Evolutionary conservation across 169 alveolate genomes (phyloP).

Genomic region (Eimeria praecox): DNA sequence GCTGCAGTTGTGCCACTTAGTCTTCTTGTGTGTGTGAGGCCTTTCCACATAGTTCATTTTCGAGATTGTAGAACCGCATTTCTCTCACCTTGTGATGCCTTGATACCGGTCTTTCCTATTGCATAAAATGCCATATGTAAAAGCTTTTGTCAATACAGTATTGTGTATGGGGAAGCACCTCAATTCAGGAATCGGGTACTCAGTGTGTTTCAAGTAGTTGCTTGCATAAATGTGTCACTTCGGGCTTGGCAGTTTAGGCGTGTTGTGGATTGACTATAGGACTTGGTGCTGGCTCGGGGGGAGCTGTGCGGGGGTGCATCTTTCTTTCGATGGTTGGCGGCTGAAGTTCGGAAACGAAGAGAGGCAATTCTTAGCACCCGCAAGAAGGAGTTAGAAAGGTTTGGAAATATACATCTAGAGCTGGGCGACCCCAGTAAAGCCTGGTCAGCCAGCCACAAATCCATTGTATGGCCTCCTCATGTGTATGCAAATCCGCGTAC

Average conservation of each 20-base stretch:
- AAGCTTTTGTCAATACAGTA: too few species aligned
- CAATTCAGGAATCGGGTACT: too few species aligned
- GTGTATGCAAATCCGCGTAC: not conserved
- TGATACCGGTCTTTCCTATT: too few species aligned
- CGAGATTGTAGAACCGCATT: not conserved
- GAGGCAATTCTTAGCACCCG: conserved; percentile 51
- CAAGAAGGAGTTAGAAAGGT: conserved; percentile 45
- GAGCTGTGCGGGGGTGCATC: conserved; percentile 69
- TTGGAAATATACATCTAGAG: conserved; percentile 56
- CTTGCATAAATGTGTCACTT: not conserved
- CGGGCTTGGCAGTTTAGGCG: not conserved
- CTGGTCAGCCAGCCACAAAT: not conserved
- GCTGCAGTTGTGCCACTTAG: not conserved
- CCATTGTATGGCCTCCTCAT: not conserved
- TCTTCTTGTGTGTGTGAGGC: not conserved
- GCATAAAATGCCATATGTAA: too few species aligned
- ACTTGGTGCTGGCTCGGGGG: conserved; percentile 26
- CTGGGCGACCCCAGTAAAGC: conserved; percentile 63
- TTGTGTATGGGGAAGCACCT: not conserved
- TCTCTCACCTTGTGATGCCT: not conserved
- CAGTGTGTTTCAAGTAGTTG: not conserved
- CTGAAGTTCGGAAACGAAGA: conserved; percentile 50
- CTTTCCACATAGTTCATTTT: too few species aligned
- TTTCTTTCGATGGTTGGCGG: conserved; percentile 55
- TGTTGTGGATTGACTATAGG: not conserved